A percentile compares a stretch with the other conserved stretches of the same genome.
Conservation (phyloP, 352 stramenopile species). For the Globisporangium nunn region DNA sequence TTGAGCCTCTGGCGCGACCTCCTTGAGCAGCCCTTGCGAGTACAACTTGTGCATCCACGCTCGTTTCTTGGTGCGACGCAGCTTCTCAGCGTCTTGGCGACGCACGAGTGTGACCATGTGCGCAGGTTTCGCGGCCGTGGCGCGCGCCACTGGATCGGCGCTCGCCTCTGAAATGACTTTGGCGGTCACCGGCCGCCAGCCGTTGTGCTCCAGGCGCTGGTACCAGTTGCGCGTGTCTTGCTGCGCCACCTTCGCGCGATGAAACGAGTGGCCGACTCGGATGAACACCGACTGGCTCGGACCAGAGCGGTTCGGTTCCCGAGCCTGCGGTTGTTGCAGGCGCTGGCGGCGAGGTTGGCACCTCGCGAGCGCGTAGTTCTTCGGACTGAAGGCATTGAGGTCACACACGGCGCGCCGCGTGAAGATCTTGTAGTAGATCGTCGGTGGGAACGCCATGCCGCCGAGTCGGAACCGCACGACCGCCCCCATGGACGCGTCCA, state of each 20-base stretch:
- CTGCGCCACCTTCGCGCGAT: slow-evolving; percentile 39
- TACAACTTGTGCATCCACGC: slow-evolving; percentile 83
- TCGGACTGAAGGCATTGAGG: slow-evolving; percentile 86
- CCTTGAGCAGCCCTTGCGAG: slow-evolving; percentile 38
- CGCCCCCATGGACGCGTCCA: slow-evolving; percentile 77
- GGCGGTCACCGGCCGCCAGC: slow-evolving; percentile 84
- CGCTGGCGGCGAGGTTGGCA: background rate
- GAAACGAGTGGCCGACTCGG: slow-evolving; percentile 68
- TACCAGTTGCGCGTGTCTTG: slow-evolving; percentile 79
- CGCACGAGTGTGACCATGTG: slow-evolving; percentile 40
- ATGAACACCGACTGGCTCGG: slow-evolving; percentile 32
- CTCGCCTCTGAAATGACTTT: slow-evolving; percentile 64
- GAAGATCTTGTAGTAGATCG: slow-evolving; percentile 94
- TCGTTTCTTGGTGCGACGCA: slow-evolving; percentile 56
- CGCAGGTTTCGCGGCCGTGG: slow-evolving; percentile 28
- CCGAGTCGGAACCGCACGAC: slow-evolving; percentile 86
- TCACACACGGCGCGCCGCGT: slow-evolving; percentile 82
- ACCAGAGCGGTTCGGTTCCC: slow-evolving; percentile 15
- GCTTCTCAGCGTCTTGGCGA: slow-evolving; percentile 40
- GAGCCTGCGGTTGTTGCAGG: background rate
- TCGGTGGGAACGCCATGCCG: slow-evolving; percentile 83
- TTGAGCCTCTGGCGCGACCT: slow-evolving; percentile 4
- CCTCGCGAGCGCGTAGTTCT: slow-evolving; percentile 72
- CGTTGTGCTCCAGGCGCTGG: slow-evolving; percentile 85
- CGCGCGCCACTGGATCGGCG: slow-evolving; percentile 46